Base-by-base conservation (phyloP, 441 rosid genomes). In the Aquilaria agallochum region DNA sequence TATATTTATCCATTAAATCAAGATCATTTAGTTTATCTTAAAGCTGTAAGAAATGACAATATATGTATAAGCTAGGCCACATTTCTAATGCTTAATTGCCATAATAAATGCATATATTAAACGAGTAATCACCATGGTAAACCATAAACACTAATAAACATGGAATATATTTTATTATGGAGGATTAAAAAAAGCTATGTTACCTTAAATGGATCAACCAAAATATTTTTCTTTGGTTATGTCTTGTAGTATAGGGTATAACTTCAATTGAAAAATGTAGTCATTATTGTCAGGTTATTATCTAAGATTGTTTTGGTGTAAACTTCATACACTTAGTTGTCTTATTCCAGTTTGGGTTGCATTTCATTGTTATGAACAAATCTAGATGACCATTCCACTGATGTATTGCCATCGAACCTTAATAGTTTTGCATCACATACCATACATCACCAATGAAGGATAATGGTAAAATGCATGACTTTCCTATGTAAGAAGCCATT, bases 21-120 rank as follows among this genome's bases (percentile, higher is more conserved):
- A 50, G 3, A 0, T 46, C 11, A 1, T 5, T 3, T 0, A 5
- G 0, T 2, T 64, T 68, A 2, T 60, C 52, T 8, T 46, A 2
- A 0, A 50, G 31, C 0, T 56, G 53, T 4, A 61, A 12, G 32
- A 31, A 65, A 69, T 0, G 1, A 69, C 3, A 4, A 74, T 74
- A 7, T 65, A 71, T 1, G 68, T 68, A 32, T 61, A 53, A 0
- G 56, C 62, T 1, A 62, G 58, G 2, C 66, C 64, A 3, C 44
- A 7, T 31, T 74, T 74, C 45, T 62, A 49, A 1, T 13, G 33
- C 13, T 33, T 44, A 0, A 55, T 9, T 1, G 42, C 33, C 8
- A 31, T 31, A 1, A 6, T 55, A 0, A 30, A 40, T 55, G 0
- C 0, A 12, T 31, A 11, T 1, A 3, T 1, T 2, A 20, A 1